Conservation (phyloP, 2,329 filamentous ascomycete genomes). For the Bimuria novae-zelandiae region DNA sequence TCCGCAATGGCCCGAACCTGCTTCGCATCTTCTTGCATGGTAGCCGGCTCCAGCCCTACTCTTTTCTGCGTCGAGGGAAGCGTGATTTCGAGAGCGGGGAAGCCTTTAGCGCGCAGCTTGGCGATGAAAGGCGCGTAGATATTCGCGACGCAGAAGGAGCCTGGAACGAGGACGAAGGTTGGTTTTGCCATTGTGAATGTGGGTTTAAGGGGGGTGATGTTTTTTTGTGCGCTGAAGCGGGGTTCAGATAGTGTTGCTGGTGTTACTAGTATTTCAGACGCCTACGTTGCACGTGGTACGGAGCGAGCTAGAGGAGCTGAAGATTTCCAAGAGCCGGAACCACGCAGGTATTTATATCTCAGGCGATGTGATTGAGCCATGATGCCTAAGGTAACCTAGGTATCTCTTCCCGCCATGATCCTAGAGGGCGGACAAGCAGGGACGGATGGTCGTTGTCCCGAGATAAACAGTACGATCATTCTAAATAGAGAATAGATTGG, state of each 20-base stretch:
- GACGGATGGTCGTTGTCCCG: neutral
- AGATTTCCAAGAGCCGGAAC: neutral
- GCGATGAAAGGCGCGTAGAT: slow-evolving; percentile 18
- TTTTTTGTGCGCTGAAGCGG: no score
- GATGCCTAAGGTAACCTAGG: neutral
- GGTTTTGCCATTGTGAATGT: slow-evolving; percentile 18
- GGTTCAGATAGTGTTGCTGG: no score
- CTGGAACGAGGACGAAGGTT: slow-evolving; percentile 26
- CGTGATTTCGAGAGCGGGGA: slow-evolving; percentile 16
- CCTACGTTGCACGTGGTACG: no score
- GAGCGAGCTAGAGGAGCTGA: no score
- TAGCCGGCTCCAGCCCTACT: slow-evolving; percentile 17
- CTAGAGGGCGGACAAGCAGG: neutral
- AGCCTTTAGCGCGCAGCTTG: slow-evolving; percentile 13
- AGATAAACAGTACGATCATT: no score
- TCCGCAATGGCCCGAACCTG: slow-evolving; percentile 27
- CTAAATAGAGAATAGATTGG: no score
- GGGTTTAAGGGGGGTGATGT: no score
- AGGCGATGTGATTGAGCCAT: neutral
- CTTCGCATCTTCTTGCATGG: slow-evolving; percentile 33
- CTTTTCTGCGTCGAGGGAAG: slow-evolving; percentile 22
- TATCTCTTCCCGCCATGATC: neutral
- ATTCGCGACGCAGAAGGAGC: slow-evolving; percentile 21
- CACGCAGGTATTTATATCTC: neutral
- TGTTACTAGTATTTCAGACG: no score